Conservation (phyloP, 1,284 basidiomycete species). For the Cutaneotrichosporon dermatis region DNA sequence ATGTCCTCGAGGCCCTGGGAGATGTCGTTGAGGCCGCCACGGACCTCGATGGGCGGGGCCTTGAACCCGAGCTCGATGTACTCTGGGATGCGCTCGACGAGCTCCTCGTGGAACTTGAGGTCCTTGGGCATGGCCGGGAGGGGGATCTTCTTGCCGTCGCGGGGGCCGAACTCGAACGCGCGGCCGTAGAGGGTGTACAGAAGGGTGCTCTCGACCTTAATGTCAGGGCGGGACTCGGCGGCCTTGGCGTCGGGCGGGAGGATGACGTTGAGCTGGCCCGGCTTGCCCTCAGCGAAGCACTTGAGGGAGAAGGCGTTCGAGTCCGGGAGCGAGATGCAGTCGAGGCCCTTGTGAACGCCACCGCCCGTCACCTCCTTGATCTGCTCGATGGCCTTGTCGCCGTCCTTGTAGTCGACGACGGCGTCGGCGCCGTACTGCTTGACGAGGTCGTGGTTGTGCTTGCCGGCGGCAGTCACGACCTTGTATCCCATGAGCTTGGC, state of each 20-base stretch:
- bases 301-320: constrained; percentile 28
- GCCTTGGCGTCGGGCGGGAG: constrained; percentile 21
- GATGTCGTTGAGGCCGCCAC: constrained; percentile 32
- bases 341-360: constrained; percentile 31
- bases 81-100: constrained; percentile 22
- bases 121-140: constrained; percentile 25
- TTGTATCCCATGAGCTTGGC: constrained; percentile 51
- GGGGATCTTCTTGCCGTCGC: constrained; percentile 11
- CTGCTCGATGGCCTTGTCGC: constrained; percentile 20
- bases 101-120: constrained; percentile 26
- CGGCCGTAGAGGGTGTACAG: constrained; percentile 39
- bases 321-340: constrained; percentile 36
- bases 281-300: constrained; percentile 26
- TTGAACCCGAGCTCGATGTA: constrained; percentile 29
- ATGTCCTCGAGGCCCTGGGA: constrained; percentile 25
- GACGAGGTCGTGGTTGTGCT: constrained; percentile 49
- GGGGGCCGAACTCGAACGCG: constrained; percentile 32
- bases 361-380: constrained; percentile 36
- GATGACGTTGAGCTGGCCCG: constrained; percentile 32
- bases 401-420: constrained; percentile 32
- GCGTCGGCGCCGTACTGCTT: constrained; percentile 52
- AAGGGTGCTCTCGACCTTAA: constrained; percentile 33
- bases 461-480: constrained; percentile 50
- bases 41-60: constrained; percentile 28
- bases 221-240: constrained; percentile 17